A percentile compares a stretch with the other conserved stretches of the same genome.
phyloP scores from a whole-genome alignment of 352 stramenopile genomes.

The Poterioochromonas sp. region DNA sequence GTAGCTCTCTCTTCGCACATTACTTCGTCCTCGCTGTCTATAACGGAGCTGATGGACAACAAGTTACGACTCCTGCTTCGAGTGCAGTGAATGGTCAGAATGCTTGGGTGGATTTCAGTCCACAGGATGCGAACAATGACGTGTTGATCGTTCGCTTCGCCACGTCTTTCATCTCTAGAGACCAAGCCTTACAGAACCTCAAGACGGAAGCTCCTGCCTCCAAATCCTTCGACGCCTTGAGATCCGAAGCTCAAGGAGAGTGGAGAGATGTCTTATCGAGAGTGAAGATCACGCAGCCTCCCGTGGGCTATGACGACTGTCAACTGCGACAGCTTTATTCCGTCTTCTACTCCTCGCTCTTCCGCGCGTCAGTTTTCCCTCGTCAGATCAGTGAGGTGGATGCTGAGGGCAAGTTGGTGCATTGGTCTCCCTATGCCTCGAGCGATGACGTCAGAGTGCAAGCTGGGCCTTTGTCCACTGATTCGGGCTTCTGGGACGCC shows the following conservation, averaged over 20 bases:
- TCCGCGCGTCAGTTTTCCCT: constrained; percentile 44
- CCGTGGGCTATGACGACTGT: not conserved
- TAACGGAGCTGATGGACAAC: not conserved
- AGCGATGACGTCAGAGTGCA: not conserved
- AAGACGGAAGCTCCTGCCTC: not conserved
- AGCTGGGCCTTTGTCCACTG: constrained; percentile 39
- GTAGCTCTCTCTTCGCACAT: not conserved
- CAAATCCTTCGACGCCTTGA: constrained; percentile 11
- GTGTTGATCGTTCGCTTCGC: constrained; percentile 25
- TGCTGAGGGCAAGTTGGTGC: constrained; percentile 11
- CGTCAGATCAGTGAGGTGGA: constrained; percentile 40
- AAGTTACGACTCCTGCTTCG: not conserved
- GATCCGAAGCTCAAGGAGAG: not conserved
- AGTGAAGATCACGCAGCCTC: not conserved
- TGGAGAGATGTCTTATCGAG: constrained; percentile 32
- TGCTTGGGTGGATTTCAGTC: constrained; percentile 12
- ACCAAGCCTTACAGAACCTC: constrained; percentile 33
- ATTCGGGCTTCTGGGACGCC: constrained; percentile 48
- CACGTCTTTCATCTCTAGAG: constrained; percentile 24
- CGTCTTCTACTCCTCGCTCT: constrained; percentile 45
- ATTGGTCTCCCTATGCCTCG: constrained; percentile 35
- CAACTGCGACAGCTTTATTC: not conserved
- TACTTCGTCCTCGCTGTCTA: constrained; percentile 25
- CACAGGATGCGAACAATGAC: constrained; percentile 4
- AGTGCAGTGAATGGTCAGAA: no score